phyloP scores from a whole-genome alignment of 2,329 filamentous ascomycete genomes.

The Paecilomyces sp. region DNA sequence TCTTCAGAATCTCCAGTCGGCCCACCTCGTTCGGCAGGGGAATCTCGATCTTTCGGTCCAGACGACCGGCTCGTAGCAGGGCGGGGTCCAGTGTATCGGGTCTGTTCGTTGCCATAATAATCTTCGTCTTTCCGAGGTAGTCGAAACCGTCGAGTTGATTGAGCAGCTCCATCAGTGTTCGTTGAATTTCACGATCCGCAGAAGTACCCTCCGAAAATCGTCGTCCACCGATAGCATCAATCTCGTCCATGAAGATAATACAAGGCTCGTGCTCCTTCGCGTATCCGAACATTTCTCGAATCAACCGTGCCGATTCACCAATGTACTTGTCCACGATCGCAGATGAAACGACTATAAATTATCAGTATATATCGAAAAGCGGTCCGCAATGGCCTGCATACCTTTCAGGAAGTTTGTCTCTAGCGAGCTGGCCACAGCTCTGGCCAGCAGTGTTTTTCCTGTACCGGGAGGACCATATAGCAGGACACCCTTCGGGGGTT shows the following conservation, averaged over 20 bases:
- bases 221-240: conserved; percentile 94
- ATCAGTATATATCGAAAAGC: conserved; percentile 4
- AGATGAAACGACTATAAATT: conserved; percentile 75
- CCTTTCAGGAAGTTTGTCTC: conserved; percentile 99
- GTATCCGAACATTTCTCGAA: conserved; percentile 99
- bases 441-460: conserved; percentile 88
- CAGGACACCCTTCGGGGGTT: conserved; percentile 94
- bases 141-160: conserved; percentile 99
- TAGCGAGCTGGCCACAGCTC: conserved; percentile 90
- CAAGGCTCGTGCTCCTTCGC: conserved; percentile 99
- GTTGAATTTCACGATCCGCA: conserved; percentile 95
- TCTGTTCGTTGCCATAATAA: conserved; percentile 98
- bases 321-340: conserved; percentile 99
- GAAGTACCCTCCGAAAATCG: conserved; percentile 96
- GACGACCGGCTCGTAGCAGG: conserved; percentile 67
- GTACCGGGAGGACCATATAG: conserved; percentile 95
- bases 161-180: conserved; percentile 95
- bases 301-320: conserved; percentile 91
- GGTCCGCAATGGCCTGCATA: conserved; percentile 33
- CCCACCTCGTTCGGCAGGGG: conserved; percentile 95
- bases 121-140: conserved; percentile 98
- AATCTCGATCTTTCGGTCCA: conserved; percentile 95
- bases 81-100: conserved; percentile 94
- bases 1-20: conserved; percentile 94
- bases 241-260: conserved; percentile 99